phyloP scores from a whole-genome alignment of 2,329 filamentous ascomycete genomes.

The Teratosphaeria zuluensis region DNA sequence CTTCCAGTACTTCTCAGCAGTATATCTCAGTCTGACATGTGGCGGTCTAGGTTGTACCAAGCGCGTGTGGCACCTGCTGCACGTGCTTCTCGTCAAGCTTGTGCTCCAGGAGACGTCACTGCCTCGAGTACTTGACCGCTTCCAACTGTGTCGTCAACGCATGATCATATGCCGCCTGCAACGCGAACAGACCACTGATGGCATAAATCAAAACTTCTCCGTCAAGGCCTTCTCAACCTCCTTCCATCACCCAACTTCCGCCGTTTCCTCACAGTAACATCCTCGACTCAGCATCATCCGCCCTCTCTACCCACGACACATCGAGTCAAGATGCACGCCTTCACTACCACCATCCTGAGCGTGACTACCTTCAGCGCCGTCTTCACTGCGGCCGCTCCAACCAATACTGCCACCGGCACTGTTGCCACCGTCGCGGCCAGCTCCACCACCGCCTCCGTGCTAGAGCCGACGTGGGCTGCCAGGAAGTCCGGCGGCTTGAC shows the following conservation, averaged over 20 bases:
- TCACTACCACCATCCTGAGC: not conserved
- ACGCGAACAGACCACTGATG: too few species aligned
- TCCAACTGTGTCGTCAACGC: not conserved
- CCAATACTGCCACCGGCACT: not conserved
- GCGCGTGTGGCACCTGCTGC: too few species aligned
- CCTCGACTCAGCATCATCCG: not conserved
- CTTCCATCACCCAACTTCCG: not conserved
- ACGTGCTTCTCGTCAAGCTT: not conserved
- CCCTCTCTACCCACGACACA: not conserved
- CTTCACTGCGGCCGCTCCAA: not conserved
- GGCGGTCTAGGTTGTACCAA: too few species aligned
- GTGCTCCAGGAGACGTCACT: not conserved
- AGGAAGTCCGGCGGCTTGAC: not conserved
- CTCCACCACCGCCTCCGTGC: not conserved
- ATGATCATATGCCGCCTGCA: not conserved
- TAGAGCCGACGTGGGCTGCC: not conserved
- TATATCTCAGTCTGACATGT: too few species aligned
- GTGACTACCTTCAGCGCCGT: not conserved
- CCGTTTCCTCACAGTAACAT: not conserved
- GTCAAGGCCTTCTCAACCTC: not conserved
- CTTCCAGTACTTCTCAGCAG: too few species aligned
- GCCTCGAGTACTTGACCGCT: not conserved
- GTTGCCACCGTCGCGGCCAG: not conserved
- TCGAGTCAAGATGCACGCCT: not conserved
- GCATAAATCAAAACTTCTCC: not conserved